These are phyloP conservation scores for Vitis hybrid DNA, from an alignment of 177 flowering plant genomes.

Conservation along the genomic window DNA sequence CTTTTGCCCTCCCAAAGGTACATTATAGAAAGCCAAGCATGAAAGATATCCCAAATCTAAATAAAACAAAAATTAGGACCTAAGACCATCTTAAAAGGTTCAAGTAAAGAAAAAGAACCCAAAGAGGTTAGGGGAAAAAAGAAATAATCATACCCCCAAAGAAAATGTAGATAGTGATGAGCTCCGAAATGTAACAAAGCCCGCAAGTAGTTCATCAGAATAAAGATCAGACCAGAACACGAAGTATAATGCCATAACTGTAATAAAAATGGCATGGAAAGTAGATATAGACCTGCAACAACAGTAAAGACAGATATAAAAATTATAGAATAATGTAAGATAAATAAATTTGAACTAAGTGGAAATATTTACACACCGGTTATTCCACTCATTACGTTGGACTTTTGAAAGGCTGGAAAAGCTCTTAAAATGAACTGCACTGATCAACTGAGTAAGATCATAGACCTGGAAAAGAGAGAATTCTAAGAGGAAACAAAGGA, in stretches of 20 bases:
- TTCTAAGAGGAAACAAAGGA: no score
- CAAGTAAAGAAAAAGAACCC: not conserved
- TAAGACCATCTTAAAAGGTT: not conserved
- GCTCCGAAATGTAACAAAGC: no score
- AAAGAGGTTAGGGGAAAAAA: conserved; percentile 2
- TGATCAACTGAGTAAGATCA: no score
- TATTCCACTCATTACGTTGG: conserved; percentile 75
- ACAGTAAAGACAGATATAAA: conserved; percentile 3
- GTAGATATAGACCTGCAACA: conserved; percentile 77
- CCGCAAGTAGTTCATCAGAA: no score
- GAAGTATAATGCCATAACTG: no score
- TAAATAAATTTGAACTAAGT: not conserved
- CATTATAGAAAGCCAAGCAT: not conserved
- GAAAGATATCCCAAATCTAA: not conserved
- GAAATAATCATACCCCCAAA: conserved; percentile 51
- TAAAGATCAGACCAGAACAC: no score
- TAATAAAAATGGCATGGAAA: conserved; percentile 73
- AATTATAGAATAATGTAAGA: conserved; percentile 1
- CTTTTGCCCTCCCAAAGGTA: not conserved
- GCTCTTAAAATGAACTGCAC: conserved; percentile 54
- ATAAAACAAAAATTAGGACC: not conserved
- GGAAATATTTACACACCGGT: conserved; percentile 41
- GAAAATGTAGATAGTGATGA: no score
- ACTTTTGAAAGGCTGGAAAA: conserved; percentile 54
- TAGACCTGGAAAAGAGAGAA: no score